Evolutionary conservation across 2,329 filamentous ascomycete species (phyloP).

Genomic region (Colletotrichum caudatum): DNA sequence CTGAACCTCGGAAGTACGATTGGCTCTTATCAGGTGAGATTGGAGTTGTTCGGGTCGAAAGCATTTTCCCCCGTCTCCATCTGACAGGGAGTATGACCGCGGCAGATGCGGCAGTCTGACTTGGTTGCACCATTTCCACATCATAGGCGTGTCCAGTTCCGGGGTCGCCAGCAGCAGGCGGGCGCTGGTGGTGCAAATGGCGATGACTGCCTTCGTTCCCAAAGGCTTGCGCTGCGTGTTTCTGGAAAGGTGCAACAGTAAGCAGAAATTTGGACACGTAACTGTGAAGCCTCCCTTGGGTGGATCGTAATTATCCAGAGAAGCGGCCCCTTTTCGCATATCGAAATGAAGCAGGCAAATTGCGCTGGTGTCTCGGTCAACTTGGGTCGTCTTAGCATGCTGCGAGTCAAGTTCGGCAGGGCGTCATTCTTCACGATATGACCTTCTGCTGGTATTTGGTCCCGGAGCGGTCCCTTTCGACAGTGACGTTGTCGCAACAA

Average conservation of each 20-base stretch:
- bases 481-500: neutral
- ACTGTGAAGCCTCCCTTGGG: neutral
- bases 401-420: neutral
- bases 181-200: neutral
- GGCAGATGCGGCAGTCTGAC: conserved; percentile 28
- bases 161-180: neutral
- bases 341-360: conserved; percentile 26
- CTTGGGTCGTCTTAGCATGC: conserved; percentile 10
- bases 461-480: neutral
- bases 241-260: neutral
- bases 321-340: conserved; percentile 3
- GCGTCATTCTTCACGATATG: neutral
- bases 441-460: conserved; percentile 12
- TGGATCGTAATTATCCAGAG: conserved; percentile 9
- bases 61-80: conserved; percentile 29
- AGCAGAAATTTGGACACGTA: neutral
- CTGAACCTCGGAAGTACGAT: conserved; percentile 27
- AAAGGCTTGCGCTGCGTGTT: no score
- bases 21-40: conserved; percentile 37
- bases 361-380: conserved; percentile 23
- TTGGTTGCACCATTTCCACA: conserved; percentile 14
- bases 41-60: conserved; percentile 33
- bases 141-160: conserved; percentile 5
- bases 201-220: neutral
- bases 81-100: conserved; percentile 34